A percentile compares a stretch with the other conserved stretches of the same genome.
phyloP scores from a whole-genome alignment of 805 yeast species.

The Yarrowia yakushimensis region DNA sequence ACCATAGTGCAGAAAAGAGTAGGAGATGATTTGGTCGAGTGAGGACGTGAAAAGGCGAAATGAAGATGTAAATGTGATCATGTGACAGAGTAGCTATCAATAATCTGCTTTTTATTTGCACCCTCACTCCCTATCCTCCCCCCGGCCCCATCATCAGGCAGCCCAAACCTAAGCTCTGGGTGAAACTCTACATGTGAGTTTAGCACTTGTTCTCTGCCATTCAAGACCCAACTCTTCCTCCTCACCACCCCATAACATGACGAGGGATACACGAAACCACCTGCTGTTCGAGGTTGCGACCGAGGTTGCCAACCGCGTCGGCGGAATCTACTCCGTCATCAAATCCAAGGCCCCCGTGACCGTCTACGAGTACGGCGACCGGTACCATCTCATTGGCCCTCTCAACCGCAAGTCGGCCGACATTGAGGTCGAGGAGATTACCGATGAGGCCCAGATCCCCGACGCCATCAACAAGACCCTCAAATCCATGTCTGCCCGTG shows the following conservation, averaged over 20 bases:
- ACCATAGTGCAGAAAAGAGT: background rate
- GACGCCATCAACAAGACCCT: slow-evolving; percentile 48
- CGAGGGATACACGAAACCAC: slow-evolving; percentile 87
- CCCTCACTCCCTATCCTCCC: too few species aligned
- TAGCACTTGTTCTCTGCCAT: background rate
- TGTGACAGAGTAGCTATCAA: too few species aligned
- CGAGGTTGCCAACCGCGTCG: slow-evolving; percentile 95
- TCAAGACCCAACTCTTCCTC: background rate
- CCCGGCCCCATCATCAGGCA: slow-evolving; percentile 18
- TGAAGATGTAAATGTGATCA: too few species aligned
- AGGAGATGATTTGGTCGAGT: too few species aligned
- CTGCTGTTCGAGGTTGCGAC: slow-evolving; percentile 91
- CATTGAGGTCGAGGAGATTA: slow-evolving; percentile 71
- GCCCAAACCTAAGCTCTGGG: slow-evolving; percentile 5
- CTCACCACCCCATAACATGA: slow-evolving; percentile 32
- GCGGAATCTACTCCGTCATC: slow-evolving; percentile 94
- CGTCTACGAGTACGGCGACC: slow-evolving; percentile 82
- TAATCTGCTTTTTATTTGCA: too few species aligned
- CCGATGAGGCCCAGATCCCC: slow-evolving; percentile 41
- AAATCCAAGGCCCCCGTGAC: slow-evolving; percentile 97
- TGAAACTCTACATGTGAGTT: background rate
- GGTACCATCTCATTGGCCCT: slow-evolving; percentile 87
- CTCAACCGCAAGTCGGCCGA: slow-evolving; percentile 67
- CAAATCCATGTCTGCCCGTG: slow-evolving; percentile 76
- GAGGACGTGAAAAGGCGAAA: too few species aligned